A percentile compares a stretch with the other conserved stretches of the same genome.
Evolutionary conservation across 192 early-diverging fungal genomes (phyloP).

Genomic region (Podila epicladia): DNA sequence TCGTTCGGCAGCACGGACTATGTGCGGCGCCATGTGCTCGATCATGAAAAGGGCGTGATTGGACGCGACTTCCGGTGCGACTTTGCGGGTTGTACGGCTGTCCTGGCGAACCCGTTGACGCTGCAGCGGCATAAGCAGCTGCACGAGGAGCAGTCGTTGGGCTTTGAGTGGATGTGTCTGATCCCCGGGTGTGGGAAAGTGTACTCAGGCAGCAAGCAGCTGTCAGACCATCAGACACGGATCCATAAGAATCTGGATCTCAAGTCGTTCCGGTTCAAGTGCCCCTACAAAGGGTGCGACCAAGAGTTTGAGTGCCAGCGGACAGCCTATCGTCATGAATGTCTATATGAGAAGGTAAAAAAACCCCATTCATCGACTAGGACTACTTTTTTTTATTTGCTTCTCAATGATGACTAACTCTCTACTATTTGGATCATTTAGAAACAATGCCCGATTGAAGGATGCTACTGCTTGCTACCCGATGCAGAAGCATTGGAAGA

Average conservation of each 20-base stretch:
- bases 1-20: conserved; percentile 11
- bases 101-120: conserved; percentile 3
- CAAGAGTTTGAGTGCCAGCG: conserved; percentile 1
- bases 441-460: conserved; percentile 9
- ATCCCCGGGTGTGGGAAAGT: not conserved
- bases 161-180: conserved; percentile 9
- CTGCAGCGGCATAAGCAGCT: conserved; percentile 9
- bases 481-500: not conserved
- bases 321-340: conserved; percentile 4
- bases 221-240: conserved; percentile 7
- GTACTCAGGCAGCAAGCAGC: conserved; percentile 11
- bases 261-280: not conserved
- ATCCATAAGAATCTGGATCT: not conserved
- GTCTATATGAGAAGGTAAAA: conserved; percentile 10
- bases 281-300: conserved; percentile 6
- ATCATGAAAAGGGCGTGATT: conserved; percentile 10
- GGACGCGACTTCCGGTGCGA: conserved; percentile 3
- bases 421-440: not conserved
- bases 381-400: too few species aligned
- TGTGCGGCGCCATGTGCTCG: conserved; percentile 11
- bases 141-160: conserved; percentile 9
- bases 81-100: not conserved
- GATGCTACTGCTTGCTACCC: not conserved
- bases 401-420: not conserved
- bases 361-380: too few species aligned